These are phyloP conservation scores for Pseudogymnoascus sp. DNA, from an alignment of 2,329 filamentous ascomycete genomes.

Conservation along the genomic window DNA sequence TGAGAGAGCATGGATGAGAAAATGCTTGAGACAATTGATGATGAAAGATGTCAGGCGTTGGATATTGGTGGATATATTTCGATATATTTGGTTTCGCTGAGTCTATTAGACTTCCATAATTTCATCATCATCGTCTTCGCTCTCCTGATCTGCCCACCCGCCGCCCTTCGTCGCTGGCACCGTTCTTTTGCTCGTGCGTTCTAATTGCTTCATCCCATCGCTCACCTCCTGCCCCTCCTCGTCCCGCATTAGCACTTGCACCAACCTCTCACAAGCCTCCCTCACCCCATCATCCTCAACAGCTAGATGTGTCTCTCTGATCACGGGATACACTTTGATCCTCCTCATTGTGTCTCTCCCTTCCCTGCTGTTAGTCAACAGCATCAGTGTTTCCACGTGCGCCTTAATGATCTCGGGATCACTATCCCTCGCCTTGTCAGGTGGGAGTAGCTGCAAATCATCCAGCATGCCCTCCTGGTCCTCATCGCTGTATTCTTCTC, in stretches of 20 bases:
- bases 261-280: constrained; percentile 80
- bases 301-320: constrained; percentile 75
- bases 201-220: constrained; percentile 23
- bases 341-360: constrained; percentile 67
- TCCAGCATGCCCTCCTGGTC: constrained; percentile 81
- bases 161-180: constrained; percentile 13
- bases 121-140: constrained; percentile 26
- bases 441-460: constrained; percentile 80
- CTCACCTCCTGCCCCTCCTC: constrained; percentile 26
- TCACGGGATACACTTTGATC: constrained; percentile 79
- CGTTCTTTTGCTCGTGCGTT: constrained; percentile 8
- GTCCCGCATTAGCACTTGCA: constrained; percentile 50
- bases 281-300: constrained; percentile 71
- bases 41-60: neutral
- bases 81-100: neutral
- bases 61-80: constrained; percentile 3
- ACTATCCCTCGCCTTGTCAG: constrained; percentile 78
- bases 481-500: constrained; percentile 80
- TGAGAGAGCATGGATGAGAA: neutral
- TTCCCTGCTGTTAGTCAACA: constrained; percentile 70
- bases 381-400: constrained; percentile 78
- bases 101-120: constrained; percentile 27
- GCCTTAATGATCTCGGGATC: constrained; percentile 72
- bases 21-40: neutral
- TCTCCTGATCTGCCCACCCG: constrained; percentile 14